Evolutionary conservation across 2,329 filamentous ascomycete species (phyloP).

Genomic region (Trichophyton verrucosum): DNA sequence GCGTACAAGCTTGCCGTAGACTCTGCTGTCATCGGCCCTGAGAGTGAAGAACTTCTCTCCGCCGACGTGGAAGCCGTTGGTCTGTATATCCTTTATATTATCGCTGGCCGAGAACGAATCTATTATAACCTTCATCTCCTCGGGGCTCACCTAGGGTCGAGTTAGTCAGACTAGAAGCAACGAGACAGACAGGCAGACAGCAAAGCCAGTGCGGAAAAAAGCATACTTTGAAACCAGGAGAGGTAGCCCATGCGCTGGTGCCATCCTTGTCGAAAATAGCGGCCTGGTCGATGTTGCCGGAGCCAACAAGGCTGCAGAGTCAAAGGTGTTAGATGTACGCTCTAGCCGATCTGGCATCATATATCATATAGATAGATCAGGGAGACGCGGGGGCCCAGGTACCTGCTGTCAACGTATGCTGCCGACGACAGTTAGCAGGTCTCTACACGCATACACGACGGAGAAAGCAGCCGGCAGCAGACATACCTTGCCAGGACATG

Average conservation of each 20-base stretch:
- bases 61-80: constrained; percentile 60
- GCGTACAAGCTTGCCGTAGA: constrained; percentile 67
- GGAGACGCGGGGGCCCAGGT: constrained; percentile 14
- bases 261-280: constrained; percentile 73
- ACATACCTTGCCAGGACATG: constrained; percentile 48
- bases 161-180: too few relatives aligned
- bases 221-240: constrained; percentile 59
- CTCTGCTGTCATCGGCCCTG: constrained; percentile 60
- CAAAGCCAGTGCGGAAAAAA: neutral
- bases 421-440: constrained; percentile 13
- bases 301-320: constrained; percentile 58
- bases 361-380: too few relatives aligned
- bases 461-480: neutral
- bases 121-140: constrained; percentile 45
- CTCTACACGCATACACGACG: constrained; percentile 7
- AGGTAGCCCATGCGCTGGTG: constrained; percentile 66
- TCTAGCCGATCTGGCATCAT: too few relatives aligned
- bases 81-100: constrained; percentile 52
- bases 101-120: constrained; percentile 36
- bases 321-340: neutral
- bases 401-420: constrained; percentile 55
- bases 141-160: constrained; percentile 35
- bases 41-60: constrained; percentile 69
- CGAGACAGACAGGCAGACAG: neutral
- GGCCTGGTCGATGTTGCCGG: constrained; percentile 67